Evolutionary conservation across 1,284 basidiomycete species (phyloP).

Genomic region (Puccinia triticina): DNA sequence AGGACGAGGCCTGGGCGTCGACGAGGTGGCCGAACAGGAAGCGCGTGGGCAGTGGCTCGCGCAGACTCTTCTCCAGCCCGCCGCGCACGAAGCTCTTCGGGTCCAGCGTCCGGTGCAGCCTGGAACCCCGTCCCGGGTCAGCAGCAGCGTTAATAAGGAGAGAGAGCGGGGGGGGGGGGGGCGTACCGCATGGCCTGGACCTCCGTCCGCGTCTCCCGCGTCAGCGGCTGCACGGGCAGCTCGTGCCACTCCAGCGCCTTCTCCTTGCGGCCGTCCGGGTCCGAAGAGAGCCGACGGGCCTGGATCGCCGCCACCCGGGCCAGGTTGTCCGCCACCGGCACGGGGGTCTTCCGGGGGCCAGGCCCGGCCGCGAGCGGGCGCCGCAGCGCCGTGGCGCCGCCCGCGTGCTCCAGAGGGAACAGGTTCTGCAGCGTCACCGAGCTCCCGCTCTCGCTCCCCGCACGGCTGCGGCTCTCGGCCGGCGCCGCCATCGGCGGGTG

Average conservation of each 20-base stretch:
- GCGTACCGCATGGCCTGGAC: constrained; percentile 42
- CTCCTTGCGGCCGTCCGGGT: no score
- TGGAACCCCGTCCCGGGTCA: constrained; percentile 46
- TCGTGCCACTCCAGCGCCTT: constrained; percentile 25
- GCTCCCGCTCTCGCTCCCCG: not conserved
- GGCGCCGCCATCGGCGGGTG: no score
- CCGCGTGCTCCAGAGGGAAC: not conserved
- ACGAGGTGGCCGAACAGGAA: constrained; percentile 47
- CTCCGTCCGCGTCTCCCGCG: constrained; percentile 37
- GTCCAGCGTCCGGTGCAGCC: constrained; percentile 59
- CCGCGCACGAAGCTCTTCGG: constrained; percentile 60
- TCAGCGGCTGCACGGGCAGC: constrained; percentile 28
- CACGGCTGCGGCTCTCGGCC: no score
- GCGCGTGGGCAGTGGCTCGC: constrained; percentile 31
- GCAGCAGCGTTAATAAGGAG: not conserved
- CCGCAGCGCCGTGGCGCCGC: not conserved
- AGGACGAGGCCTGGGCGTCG: not conserved
- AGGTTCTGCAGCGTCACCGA: constrained; percentile 12
- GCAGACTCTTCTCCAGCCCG: constrained; percentile 43
- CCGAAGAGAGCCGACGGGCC: not conserved
- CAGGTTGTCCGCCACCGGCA: no score
- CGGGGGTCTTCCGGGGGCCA: no score
- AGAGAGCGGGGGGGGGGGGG: not conserved
- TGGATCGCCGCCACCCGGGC: no score
- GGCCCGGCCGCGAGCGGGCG: not conserved